Base-by-base conservation (phyloP, 2,329 filamentous ascomycete species). In the Leptographium radiaticola region DNA sequence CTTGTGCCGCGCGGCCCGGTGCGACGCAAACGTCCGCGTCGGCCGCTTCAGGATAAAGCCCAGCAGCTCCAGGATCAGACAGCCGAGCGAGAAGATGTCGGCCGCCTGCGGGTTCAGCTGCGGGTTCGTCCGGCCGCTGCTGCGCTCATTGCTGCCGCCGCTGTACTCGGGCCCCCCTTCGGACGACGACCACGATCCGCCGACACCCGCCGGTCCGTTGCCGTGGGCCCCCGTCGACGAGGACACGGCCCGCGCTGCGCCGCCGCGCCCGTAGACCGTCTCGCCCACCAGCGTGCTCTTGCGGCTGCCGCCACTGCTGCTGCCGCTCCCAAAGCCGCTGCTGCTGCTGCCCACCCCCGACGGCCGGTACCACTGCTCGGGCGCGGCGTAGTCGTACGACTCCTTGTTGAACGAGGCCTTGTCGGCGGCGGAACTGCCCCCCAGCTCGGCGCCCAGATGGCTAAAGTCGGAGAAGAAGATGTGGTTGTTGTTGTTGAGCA, bases 11-110 rank as follows among this genome's bases (percentile, higher is more conserved):
- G 79, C 75, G 1, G 79, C 75, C 7, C 86, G 81, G 63, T 87
- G 81, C 30, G 79, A 74, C 38, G 79, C 72, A 62, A 89, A 88
- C 31, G 82, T 77, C 50, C 78, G 75, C 1, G 79, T 74, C 52
- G 81, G 79, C 59, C 83, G 81, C 64, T 87, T 86, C 56, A 88
- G 67, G 55, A 86, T 70, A 62, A 86, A 81, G 25, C 81, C 81
- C 20, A 89, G 63, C 34, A 89, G 75, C 58, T 90, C 86, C 16
- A 89, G 71, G 56, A 85, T 85, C 51, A 89, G 75, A 64, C 84
- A 86, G 11, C 80, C 86, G 1, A 89, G 71, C 4, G 84, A 86
- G 67, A 86, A 90, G 20, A 89, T 71, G 63, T 89, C 86, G 46
- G 82, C 79, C 56, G 78, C 76, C 58, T 79, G 77, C 4, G 75